These are phyloP conservation scores for Brassica incana DNA, from an alignment of 345 rosid genomes.

Conservation along the genomic window DNA sequence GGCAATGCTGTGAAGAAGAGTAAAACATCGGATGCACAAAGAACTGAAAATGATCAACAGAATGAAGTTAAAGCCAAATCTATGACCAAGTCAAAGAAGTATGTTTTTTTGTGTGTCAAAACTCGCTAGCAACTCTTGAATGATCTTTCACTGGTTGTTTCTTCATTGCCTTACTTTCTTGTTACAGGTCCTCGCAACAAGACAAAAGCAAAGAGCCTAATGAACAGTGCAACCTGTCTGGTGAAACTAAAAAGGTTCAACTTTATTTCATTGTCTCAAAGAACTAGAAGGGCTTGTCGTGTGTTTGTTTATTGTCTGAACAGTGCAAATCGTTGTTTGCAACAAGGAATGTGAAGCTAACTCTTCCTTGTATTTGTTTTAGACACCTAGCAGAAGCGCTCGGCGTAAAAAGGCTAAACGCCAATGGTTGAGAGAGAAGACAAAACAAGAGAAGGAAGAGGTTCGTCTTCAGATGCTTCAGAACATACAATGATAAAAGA, in stretches of 20 bases:
- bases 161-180: background rate
- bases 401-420: slow-evolving; percentile 90
- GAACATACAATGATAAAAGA: slow-evolving; percentile 16
- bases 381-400: slow-evolving; percentile 90
- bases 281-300: background rate
- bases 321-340: slow-evolving; percentile 5
- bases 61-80: slow-evolving; percentile 29
- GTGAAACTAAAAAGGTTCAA: slow-evolving; percentile 64
- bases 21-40: slow-evolving; percentile 29
- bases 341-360: slow-evolving; percentile 19
- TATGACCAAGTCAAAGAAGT: slow-evolving; percentile 41
- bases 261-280: slow-evolving; percentile 7
- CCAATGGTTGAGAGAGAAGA: slow-evolving; percentile 68
- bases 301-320: slow-evolving; percentile 1
- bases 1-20: slow-evolving; percentile 37
- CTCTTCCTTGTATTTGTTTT: slow-evolving; percentile 32
- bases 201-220: slow-evolving; percentile 43
- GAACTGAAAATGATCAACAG: slow-evolving; percentile 35
- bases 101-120: slow-evolving; percentile 35
- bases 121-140: background rate
- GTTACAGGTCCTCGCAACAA: slow-evolving; percentile 48
- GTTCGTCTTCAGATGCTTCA: slow-evolving; percentile 40
- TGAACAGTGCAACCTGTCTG: slow-evolving; percentile 43
- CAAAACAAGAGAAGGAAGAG: slow-evolving; percentile 61
- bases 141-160: slow-evolving; percentile 15